A percentile compares a stretch with the other conserved stretches of the same genome.
These are phyloP conservation scores for Phytopythium sindhum DNA, from an alignment of 352 stramenopile species.

Conservation along the genomic window DNA sequence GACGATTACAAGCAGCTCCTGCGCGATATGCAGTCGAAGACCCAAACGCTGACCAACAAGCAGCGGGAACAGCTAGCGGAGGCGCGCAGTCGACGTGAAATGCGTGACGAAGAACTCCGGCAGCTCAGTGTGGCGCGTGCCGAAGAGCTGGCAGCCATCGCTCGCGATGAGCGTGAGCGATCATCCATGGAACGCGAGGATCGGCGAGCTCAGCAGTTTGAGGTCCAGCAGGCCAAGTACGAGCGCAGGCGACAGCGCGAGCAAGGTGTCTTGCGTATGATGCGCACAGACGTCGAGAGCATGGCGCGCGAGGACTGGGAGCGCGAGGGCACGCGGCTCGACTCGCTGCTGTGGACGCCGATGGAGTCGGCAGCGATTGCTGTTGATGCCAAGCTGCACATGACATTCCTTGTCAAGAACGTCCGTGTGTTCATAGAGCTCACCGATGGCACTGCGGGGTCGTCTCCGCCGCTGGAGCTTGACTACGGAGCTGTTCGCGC, in stretches of 20 bases:
- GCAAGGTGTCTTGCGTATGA: constrained; percentile 41
- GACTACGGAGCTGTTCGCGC: constrained; percentile 47
- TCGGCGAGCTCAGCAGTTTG: constrained; percentile 7
- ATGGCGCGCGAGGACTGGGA: constrained; percentile 50
- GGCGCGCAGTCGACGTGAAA: constrained; percentile 45
- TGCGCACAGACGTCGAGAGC: constrained; percentile 52
- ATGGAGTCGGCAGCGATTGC: constrained; percentile 28
- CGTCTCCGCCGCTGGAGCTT: constrained; percentile 38
- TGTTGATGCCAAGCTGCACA: constrained; percentile 25
- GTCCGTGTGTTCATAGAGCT: constrained; percentile 42
- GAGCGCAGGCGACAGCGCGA: constrained; percentile 34
- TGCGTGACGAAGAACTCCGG: constrained; percentile 64
- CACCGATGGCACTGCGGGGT: constrained; percentile 6
- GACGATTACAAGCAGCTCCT: constrained; percentile 36
- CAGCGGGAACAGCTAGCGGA: constrained; percentile 37
- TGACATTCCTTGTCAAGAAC: constrained; percentile 34
- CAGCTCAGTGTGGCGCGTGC: constrained; percentile 40
- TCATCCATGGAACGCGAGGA: constrained; percentile 49
- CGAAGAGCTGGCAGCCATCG: constrained; percentile 19
- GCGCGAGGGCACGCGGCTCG: constrained; percentile 39
- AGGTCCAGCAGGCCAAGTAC: constrained; percentile 9
- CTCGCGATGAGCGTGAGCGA: constrained; percentile 43
- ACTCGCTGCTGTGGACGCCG: constrained; percentile 47
- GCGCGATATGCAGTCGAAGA: constrained; percentile 37
- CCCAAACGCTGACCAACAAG: constrained; percentile 27